Evolutionary conservation across 768 basidiomycete species (phyloP), one percentile per base, ranked within the genome.

Genomic region (Serendipita sp.): DNA sequence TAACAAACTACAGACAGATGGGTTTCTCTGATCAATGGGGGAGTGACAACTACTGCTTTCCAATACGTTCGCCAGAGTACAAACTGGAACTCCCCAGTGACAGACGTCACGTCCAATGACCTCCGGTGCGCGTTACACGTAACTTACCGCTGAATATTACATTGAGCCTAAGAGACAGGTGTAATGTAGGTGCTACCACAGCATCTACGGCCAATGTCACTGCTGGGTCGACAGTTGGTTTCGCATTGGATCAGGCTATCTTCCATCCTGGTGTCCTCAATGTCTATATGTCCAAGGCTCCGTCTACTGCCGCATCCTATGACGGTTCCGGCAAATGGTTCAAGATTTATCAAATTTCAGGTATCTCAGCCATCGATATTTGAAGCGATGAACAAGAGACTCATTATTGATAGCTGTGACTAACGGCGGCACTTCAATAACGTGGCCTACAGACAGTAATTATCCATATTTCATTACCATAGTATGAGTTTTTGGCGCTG

Each of bases 1-100:
- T 5, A 44, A 15, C 35, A 5, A 11, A 44, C 15, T 45, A 13
- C 36, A 79, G 78, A 79, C 71, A 80, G 78, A 8, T 78, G 79
- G 71, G 76, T 78, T 3, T 74, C 76, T 16, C 72, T 81, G 36
- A 73, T 78, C 45, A 73, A 76, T 15, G 74, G 74, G 30, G 78
- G 79, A 4, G 68, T 67, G 23, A 74, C 70, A 10, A 77, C 77
- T 8, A 64, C 76, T 3, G 71, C 71, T 16, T 80, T 23, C n/a
- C 48, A 52, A 52, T 52, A 52, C 32, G 48, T 52, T 52, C 18
- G 48, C 18, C 48, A 52, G 48, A 52, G 32, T 16, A 52, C 48
- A 2, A 52, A 52, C 32, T 52, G 32, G 18, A 52, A 52, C n/a
- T 52, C 48, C 1, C 48, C 48, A 1, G 32, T 52, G 48, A 52